Percentiles rank a stretch among this genome's conserved stretches.
Conservation (phyloP, 257 asterid genomes). For the Ilex aquifolium region DNA sequence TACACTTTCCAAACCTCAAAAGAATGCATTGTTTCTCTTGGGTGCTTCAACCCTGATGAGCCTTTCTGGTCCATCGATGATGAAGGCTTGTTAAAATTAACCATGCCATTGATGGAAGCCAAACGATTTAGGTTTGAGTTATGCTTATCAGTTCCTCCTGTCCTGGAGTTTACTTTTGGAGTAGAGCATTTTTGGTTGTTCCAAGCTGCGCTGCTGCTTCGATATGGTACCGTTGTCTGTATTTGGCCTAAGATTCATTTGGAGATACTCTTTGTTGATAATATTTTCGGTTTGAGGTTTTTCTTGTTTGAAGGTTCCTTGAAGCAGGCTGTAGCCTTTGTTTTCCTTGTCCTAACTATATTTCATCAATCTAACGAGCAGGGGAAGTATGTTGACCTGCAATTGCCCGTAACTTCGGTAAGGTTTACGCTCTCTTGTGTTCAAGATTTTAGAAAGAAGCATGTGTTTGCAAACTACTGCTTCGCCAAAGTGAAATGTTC, state of each 20-base stretch:
- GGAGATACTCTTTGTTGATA: conserved; percentile 88
- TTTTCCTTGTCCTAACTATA: conserved; percentile 53
- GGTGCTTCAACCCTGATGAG: conserved; percentile 19
- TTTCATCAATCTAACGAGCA: conserved; percentile 50
- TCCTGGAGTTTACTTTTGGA: conserved; percentile 22
- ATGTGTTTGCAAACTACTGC: conserved; percentile 57
- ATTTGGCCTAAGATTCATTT: conserved; percentile 65
- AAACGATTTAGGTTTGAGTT: conserved; percentile 34
- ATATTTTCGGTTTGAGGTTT: conserved; percentile 64
- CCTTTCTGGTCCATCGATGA: conserved; percentile 41
- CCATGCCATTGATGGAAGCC: conserved; percentile 30
- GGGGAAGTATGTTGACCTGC: conserved; percentile 33
- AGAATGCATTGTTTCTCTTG: conserved; percentile 8
- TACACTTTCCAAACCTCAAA: conserved; percentile 18
- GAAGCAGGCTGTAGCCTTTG: conserved; percentile 57
- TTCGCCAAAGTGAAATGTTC: conserved; percentile 54
- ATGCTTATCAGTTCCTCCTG: conserved; percentile 39
- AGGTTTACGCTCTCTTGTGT: conserved; percentile 54
- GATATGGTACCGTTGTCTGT: conserved; percentile 54
- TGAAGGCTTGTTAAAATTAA: conserved; percentile 35
- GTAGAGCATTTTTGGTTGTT: conserved; percentile 33
- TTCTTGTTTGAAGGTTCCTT: conserved; percentile 68
- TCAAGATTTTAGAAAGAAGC: conserved; percentile 51
- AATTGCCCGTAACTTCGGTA: conserved; percentile 73
- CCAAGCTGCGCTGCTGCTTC: conserved; percentile 46